These are phyloP conservation scores for Leccinum subatratum DNA, from an alignment of 1,284 basidiomycete genomes.

Conservation along the genomic window DNA sequence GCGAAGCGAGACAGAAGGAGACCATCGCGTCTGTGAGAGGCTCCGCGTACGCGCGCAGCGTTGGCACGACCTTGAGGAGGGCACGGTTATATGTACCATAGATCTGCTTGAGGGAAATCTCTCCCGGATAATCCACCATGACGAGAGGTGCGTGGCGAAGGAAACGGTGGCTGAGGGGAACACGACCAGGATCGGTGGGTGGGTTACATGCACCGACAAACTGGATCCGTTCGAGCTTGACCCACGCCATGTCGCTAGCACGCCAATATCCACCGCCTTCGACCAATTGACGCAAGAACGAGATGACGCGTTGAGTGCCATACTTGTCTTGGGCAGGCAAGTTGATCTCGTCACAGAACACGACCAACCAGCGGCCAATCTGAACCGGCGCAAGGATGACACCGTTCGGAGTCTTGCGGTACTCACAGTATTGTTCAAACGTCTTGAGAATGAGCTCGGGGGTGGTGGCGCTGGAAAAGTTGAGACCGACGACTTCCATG, in stretches of 20 bases:
- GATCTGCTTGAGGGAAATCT: constrained; percentile 95
- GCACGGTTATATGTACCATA: constrained; percentile 99
- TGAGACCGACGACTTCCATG: constrained; percentile 98
- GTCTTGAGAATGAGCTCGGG: constrained; percentile 98
- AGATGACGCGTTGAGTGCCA: constrained; percentile 97
- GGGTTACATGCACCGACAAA: constrained; percentile 99
- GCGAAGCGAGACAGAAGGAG: constrained; percentile 89
- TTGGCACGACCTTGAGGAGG: constrained; percentile 92
- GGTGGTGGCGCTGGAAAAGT: constrained; percentile 98
- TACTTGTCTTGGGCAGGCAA: constrained; percentile 97
- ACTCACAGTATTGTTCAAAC: constrained; percentile 99
- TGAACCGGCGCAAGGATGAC: constrained; percentile 90
- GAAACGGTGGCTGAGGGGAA: constrained; percentile 96
- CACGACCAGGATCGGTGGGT: constrained; percentile 98
- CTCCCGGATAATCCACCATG: constrained; percentile 99
- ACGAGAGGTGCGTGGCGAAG: constrained; percentile 96
- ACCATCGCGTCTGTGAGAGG: constrained; percentile 99
- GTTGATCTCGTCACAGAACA: constrained; percentile 99
- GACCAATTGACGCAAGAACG: constrained; percentile 95
- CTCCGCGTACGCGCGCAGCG: constrained; percentile 87
- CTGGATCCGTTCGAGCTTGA: constrained; percentile 95
- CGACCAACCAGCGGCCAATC: constrained; percentile 96
- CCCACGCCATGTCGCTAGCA: constrained; percentile 93
- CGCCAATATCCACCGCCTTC: constrained; percentile 96
- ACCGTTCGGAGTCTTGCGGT: constrained; percentile 96